Percentiles rank a stretch among this genome's conserved stretches.
Evolutionary conservation across 2,329 filamentous ascomycete species (phyloP).

Genomic region (Anisogramma anomala): DNA sequence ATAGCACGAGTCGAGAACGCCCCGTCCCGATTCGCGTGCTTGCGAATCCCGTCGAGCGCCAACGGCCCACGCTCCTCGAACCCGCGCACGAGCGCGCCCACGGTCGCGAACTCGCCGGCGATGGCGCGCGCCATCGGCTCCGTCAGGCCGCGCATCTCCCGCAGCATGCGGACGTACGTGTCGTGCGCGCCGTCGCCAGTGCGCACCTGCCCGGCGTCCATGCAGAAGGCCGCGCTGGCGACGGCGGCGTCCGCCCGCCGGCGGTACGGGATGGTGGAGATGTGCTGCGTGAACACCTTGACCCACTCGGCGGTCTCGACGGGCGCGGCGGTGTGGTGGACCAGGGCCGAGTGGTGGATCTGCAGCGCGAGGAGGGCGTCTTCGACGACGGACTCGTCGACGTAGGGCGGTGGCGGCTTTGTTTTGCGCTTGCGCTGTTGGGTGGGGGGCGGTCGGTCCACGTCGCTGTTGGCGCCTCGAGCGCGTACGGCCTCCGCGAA

Average conservation of each 20-base stretch:
- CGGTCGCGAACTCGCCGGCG: constrained; percentile 45
- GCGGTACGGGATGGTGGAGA: constrained; percentile 64
- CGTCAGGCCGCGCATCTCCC: constrained; percentile 62
- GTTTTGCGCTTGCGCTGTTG: constrained; percentile 25
- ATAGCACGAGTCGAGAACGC: constrained; percentile 41
- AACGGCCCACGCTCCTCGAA: constrained; percentile 48
- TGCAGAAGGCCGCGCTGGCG: constrained; percentile 57
- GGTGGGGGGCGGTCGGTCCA: constrained; percentile 17
- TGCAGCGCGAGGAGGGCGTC: constrained; percentile 61
- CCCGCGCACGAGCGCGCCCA: constrained; percentile 45
- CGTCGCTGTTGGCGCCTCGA: constrained; percentile 18
- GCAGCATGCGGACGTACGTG: constrained; percentile 63
- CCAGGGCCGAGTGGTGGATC: constrained; percentile 51
- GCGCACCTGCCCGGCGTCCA: constrained; percentile 66
- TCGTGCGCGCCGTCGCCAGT: constrained; percentile 54
- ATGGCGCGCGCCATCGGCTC: constrained; percentile 62
- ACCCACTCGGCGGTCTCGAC: constrained; percentile 64
- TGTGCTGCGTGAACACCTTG: constrained; percentile 62
- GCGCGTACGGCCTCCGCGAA: constrained; percentile 54
- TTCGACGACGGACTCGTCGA: constrained; percentile 59
- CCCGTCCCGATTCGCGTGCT: constrained; percentile 46
- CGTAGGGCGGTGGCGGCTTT: constrained; percentile 32
- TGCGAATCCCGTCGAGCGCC: constrained; percentile 49
- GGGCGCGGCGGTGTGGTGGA: constrained; percentile 54
- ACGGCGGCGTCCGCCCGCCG: constrained; percentile 36